These are phyloP conservation scores for Aspergillus jensenii DNA, from an alignment of 2,329 filamentous ascomycete genomes.

Conservation along the genomic window DNA sequence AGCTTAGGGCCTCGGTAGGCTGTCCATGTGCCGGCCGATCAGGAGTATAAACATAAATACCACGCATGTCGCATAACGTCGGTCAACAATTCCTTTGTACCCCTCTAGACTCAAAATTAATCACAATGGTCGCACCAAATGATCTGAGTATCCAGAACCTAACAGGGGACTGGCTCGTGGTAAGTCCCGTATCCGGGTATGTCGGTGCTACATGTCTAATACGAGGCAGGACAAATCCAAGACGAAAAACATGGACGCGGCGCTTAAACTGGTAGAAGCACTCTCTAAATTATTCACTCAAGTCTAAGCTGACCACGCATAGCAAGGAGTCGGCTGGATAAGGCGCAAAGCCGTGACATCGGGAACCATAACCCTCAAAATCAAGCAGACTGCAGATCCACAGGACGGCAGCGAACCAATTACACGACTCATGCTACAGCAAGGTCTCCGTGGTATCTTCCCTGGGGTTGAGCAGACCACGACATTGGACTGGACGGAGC, in stretches of 20 bases:
- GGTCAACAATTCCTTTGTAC: too few relatives aligned
- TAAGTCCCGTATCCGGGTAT: neutral
- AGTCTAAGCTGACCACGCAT: neutral
- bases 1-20: too few relatives aligned
- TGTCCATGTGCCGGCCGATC: too few relatives aligned
- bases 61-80: too few relatives aligned
- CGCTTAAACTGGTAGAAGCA: neutral
- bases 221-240: neutral
- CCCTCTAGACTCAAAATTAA: neutral
- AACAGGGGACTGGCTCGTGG: neutral
- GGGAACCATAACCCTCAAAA: neutral
- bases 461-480: neutral
- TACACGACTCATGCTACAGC: neutral
- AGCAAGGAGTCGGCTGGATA: conserved; percentile 4
- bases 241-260: neutral
- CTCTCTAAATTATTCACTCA: neutral
- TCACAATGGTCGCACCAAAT: neutral
- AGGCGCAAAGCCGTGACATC: neutral
- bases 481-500: neutral
- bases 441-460: conserved; percentile 3
- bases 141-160: neutral
- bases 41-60: too few relatives aligned
- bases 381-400: neutral
- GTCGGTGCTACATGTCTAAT: neutral
- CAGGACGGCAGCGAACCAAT: neutral